Conservation (phyloP, 163 green algal genomes). For the Prototheca wickerhamii region DNA sequence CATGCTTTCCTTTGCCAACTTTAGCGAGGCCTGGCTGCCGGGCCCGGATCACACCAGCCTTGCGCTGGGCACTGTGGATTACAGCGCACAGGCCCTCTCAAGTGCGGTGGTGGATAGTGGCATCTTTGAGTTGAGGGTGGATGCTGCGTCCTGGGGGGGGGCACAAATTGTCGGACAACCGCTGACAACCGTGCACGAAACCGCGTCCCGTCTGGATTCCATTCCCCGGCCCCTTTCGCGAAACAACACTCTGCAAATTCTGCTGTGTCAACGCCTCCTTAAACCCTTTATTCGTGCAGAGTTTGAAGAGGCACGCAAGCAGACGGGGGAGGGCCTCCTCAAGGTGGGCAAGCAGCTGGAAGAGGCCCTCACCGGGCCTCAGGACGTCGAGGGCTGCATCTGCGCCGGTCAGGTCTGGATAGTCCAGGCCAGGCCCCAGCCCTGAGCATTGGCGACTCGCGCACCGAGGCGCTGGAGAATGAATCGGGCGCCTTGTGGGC, state of each 20-base stretch:
- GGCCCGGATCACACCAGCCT: neutral
- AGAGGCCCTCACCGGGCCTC: slow-evolving; percentile 50
- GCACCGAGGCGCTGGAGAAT: no score
- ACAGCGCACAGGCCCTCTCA: slow-evolving; percentile 67
- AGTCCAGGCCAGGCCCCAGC: slow-evolving; percentile 84
- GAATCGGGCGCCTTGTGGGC: no score
- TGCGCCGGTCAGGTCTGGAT: slow-evolving; percentile 53
- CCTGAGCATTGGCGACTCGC: no score
- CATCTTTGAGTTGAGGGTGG: neutral
- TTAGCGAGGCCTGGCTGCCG: slow-evolving; percentile 62
- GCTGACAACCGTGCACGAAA: no score
- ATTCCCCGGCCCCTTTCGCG: no score
- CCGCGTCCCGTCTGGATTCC: no score
- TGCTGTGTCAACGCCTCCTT: neutral
- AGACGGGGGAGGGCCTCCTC: slow-evolving; percentile 37
- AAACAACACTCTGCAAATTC: no score
- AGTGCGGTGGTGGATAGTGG: slow-evolving; percentile 16
- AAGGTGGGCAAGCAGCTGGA: slow-evolving; percentile 53
- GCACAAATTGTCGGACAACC: no score
- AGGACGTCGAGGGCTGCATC: slow-evolving; percentile 86
- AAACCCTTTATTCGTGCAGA: slow-evolving; percentile 9
- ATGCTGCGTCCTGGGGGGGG: neutral
- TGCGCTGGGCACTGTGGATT: slow-evolving; percentile 59
- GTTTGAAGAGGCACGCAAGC: slow-evolving; percentile 6
- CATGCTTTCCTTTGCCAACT: slow-evolving; percentile 87